These are phyloP conservation scores for Prunus mira DNA, from an alignment of 306 rosid genomes.

Conservation along the genomic window DNA sequence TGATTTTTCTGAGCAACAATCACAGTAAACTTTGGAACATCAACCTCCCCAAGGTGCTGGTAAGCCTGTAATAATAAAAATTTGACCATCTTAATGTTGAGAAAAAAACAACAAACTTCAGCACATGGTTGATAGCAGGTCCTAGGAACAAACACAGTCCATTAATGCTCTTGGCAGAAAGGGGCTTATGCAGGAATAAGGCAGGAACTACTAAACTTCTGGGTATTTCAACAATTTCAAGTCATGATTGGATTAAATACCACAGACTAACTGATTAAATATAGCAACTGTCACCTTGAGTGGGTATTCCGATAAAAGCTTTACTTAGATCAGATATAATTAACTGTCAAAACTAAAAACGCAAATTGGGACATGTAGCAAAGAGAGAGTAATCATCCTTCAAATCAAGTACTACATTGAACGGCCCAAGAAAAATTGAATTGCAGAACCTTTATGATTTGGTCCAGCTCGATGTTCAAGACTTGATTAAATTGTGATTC, in stretches of 20 bases:
- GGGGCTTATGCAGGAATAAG: not conserved
- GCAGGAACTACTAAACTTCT: not conserved
- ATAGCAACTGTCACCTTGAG: not conserved
- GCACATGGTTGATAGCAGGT: too few species aligned
- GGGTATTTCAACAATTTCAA: not conserved
- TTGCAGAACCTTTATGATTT: slow-evolving; percentile 69
- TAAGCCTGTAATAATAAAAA: slow-evolving; percentile 59
- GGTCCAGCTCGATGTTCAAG: slow-evolving; percentile 78
- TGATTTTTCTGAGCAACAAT: slow-evolving; percentile 88
- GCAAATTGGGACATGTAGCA: not conserved
- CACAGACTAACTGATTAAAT: not conserved
- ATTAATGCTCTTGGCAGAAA: not conserved
- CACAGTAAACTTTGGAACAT: slow-evolving; percentile 74
- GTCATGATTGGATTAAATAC: not conserved
- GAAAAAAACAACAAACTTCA: slow-evolving; percentile 3
- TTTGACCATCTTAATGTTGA: slow-evolving; percentile 18
- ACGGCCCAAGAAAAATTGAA: not conserved
- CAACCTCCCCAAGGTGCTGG: slow-evolving; percentile 63
- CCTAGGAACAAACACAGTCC: not conserved
- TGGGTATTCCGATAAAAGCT: not conserved
- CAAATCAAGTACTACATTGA: not conserved
- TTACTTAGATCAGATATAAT: not conserved
- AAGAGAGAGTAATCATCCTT: not conserved
- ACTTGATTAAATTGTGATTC: slow-evolving; percentile 92
- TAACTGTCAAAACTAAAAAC: not conserved